phyloP scores from a whole-genome alignment of 139 green algal species.

The Tetraselmis chui region DNA sequence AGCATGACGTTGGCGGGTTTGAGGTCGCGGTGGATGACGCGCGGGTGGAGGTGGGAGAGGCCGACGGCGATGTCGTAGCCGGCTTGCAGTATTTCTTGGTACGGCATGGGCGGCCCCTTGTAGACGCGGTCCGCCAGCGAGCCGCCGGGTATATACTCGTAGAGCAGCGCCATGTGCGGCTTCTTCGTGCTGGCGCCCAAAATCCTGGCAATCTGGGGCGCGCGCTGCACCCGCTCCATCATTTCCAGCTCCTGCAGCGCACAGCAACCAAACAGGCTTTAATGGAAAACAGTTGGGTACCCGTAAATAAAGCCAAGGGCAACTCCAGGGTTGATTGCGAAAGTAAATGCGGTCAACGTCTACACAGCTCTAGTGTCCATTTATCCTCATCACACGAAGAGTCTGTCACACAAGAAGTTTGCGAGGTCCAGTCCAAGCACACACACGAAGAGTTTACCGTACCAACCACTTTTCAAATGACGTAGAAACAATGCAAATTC shows the following conservation, averaged over 20 bases:
- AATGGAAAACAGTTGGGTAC: too few species aligned
- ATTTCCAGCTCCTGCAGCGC: not conserved
- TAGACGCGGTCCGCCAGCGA: not conserved
- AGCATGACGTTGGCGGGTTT: conserved; percentile 4
- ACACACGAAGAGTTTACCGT: too few species aligned
- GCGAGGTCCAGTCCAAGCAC: too few species aligned
- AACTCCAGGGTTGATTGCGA: too few species aligned
- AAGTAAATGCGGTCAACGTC: too few species aligned
- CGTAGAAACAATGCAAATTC: too few species aligned
- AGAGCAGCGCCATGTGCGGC: not conserved
- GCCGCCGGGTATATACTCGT: not conserved
- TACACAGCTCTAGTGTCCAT: too few species aligned
- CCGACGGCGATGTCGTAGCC: not conserved
- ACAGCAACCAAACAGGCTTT: too few species aligned
- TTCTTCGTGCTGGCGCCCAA: not conserved
- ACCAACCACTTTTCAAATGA: too few species aligned
- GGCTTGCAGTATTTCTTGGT: not conserved
- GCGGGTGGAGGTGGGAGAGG: not conserved
- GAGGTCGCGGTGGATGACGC: conserved; percentile 7
- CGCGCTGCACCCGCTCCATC: not conserved
- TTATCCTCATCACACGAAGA: too few species aligned
- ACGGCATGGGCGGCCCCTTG: not conserved
- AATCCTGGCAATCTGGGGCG: not conserved
- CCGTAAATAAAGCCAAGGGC: too few species aligned
- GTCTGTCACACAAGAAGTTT: too few species aligned